Percentiles rank a stretch among this genome's conserved stretches.
Conservation (phyloP, 2,329 filamentous ascomycete species). For the Calonectria leucothoes region DNA sequence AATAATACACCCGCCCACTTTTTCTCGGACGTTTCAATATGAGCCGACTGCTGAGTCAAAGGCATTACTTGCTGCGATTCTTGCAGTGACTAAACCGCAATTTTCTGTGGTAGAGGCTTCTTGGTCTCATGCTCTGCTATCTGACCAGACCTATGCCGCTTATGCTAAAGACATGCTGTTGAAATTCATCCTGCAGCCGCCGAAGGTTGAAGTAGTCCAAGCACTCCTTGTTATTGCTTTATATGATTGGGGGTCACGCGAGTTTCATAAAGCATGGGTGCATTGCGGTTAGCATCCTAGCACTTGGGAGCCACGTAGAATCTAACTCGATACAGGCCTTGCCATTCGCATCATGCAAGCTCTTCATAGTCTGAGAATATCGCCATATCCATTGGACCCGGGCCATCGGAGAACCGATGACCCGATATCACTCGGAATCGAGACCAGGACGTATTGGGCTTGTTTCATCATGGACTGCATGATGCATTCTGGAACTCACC, state of each 20-base stretch:
- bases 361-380: conserved; percentile 40
- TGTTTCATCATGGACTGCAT: conserved; percentile 57
- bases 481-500: conserved; percentile 52
- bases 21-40: background rate
- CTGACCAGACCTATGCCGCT: background rate
- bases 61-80: background rate
- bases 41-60: background rate
- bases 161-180: background rate
- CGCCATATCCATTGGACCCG: conserved; percentile 16
- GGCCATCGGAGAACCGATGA: background rate
- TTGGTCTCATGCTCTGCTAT: background rate
- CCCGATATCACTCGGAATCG: conserved; percentile 30
- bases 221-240: conserved; percentile 50
- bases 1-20: background rate
- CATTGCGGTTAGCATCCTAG: conserved; percentile 43
- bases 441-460: conserved; percentile 54
- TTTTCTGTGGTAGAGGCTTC: background rate
- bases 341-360: conserved; percentile 54
- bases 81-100: conserved; percentile 4
- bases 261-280: conserved; percentile 54
- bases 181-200: background rate
- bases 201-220: conserved; percentile 38
- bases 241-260: conserved; percentile 53
- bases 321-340: conserved; percentile 32
- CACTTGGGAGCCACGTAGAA: background rate